Evolutionary conservation across 2,329 filamentous ascomycete species (phyloP).

Genomic region (Ophiostoma sp.): DNA sequence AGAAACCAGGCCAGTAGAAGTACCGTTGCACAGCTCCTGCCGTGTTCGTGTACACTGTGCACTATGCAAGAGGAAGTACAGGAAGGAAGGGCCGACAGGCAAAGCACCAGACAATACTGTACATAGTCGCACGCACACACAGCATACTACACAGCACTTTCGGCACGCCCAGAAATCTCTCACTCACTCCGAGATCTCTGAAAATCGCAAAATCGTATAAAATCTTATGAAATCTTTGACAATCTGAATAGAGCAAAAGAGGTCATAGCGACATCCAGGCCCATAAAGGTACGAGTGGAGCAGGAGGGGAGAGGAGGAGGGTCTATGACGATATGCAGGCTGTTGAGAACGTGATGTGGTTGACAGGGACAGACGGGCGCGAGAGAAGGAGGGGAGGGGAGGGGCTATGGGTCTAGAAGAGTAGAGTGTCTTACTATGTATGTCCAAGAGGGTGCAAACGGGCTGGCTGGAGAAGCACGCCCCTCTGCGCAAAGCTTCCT

Average conservation of each 20-base stretch:
- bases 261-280: constrained; percentile 21
- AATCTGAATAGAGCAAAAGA: neutral
- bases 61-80: neutral
- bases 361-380: constrained; percentile 6
- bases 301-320: neutral
- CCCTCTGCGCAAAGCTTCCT: neutral
- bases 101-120: neutral
- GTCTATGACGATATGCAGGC: constrained; percentile 19
- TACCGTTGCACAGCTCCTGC: neutral
- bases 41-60: neutral
- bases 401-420: neutral
- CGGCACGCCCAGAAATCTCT: neutral
- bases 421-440: neutral
- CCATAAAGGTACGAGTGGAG: constrained; percentile 14
- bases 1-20: neutral
- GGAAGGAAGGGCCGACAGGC: neutral
- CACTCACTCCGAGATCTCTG: neutral
- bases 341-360: constrained; percentile 20
- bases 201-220: neutral
- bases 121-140: too few species aligned
- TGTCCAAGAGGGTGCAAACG: neutral
- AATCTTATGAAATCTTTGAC: neutral
- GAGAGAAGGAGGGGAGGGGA: neutral
- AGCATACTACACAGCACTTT: too few species aligned
- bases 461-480: neutral